Evolutionary conservation across 306 rosid species (phyloP).

Genomic region (Fragaria nilgerrensis): DNA sequence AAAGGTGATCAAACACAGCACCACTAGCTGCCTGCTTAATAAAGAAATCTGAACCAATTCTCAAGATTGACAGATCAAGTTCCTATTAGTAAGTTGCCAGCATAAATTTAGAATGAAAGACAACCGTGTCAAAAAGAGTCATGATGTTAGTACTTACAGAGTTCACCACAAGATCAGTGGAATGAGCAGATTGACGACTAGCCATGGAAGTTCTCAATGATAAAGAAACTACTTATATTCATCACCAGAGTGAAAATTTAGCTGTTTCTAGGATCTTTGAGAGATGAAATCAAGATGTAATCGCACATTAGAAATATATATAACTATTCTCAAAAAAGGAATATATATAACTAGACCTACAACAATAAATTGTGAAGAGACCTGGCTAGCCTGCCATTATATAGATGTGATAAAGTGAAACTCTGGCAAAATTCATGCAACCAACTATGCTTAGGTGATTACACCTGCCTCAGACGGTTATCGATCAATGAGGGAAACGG

Average conservation of each 20-base stretch:
- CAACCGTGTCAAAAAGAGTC: background rate
- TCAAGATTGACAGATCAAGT: background rate
- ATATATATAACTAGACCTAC: background rate
- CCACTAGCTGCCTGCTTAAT: background rate
- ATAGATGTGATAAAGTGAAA: background rate
- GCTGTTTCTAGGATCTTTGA: conserved; percentile 7
- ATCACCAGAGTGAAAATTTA: conserved; percentile 3
- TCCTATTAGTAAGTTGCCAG: background rate
- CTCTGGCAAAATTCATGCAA: background rate
- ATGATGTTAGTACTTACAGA: conserved; percentile 5
- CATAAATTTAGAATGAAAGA: background rate
- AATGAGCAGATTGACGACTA: background rate
- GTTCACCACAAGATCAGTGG: background rate
- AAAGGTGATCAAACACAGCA: too few species aligned
- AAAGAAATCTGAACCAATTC: background rate
- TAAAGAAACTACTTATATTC: background rate
- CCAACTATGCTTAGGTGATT: background rate
- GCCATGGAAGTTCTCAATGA: background rate
- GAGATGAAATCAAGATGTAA: conserved; percentile 6
- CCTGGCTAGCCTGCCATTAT: background rate
- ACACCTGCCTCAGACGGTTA: too few species aligned
- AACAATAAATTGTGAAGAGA: background rate
- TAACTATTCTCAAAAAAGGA: too few species aligned
- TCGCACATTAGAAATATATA: background rate
- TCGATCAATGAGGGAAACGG: too few species aligned